These are phyloP conservation scores for Alternaria metachromatica DNA, from an alignment of 2,329 filamentous ascomycete genomes.

Conservation along the genomic window DNA sequence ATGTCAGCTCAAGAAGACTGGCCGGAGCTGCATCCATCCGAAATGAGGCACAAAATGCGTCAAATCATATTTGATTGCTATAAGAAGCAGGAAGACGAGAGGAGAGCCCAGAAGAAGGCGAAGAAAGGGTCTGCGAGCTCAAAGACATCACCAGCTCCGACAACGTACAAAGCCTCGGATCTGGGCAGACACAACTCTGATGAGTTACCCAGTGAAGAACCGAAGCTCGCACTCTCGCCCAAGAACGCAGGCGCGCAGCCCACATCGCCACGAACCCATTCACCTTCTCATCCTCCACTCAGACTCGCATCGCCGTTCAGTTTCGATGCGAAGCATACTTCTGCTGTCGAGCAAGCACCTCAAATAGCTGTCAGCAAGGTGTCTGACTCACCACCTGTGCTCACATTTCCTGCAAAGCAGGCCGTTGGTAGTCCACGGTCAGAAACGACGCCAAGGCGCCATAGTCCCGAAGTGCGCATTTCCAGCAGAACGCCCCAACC, in stretches of 20 bases:
- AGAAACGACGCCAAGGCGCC: background rate
- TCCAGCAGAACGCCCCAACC: background rate
- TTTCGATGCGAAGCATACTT: background rate
- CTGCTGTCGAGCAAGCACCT: background rate
- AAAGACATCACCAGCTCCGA: conserved; percentile 1
- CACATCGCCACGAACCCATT: background rate
- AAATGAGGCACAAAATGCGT: conserved; percentile 71
- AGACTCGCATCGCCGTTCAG: conserved; percentile 22
- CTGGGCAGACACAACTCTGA: background rate
- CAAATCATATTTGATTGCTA: conserved; percentile 69
- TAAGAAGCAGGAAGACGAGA: conserved; percentile 49
- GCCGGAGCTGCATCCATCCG: conserved; percentile 60
- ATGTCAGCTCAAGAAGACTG: conserved; percentile 64
- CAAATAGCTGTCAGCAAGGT: background rate
- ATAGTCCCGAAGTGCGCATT: conserved; percentile 17
- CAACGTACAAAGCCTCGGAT: background rate
- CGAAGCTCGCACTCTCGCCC: background rate
- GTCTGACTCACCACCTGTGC: background rate
- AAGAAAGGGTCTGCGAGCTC: conserved; percentile 12
- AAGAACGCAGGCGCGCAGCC: background rate
- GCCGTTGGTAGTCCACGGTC: background rate
- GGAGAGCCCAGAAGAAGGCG: conserved; percentile 18
- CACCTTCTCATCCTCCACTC: background rate
- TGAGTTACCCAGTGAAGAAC: background rate
- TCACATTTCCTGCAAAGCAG: background rate